phyloP scores from a whole-genome alignment of 139 green algal genomes.

The Edaphochlamys debaryana region DNA sequence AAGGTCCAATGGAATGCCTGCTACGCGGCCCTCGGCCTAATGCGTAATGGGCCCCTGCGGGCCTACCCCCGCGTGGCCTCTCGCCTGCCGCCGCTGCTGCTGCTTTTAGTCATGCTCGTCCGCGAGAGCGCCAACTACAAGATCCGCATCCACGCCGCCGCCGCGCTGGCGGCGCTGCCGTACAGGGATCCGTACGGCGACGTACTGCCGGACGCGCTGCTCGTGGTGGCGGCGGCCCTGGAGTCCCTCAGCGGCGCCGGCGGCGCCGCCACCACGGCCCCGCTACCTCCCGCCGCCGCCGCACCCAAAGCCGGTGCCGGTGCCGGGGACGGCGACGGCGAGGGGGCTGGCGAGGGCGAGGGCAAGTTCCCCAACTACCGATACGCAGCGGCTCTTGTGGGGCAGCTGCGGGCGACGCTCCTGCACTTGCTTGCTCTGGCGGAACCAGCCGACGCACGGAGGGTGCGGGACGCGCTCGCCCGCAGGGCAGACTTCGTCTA shows the following conservation, averaged over 20 bases:
- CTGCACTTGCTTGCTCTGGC: conserved; percentile 45
- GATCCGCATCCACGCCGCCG: conserved; percentile 71
- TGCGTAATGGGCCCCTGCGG: conserved; percentile 47
- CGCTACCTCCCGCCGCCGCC: too few species aligned
- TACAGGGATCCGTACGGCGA: conserved; percentile 48
- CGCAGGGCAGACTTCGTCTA: conserved; percentile 13
- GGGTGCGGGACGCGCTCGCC: conserved; percentile 16
- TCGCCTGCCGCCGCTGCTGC: conserved; percentile 45
- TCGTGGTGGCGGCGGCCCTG: conserved; percentile 55
- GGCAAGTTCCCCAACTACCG: conserved; percentile 42
- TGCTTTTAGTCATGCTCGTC: conserved; percentile 70
- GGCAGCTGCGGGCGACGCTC: conserved; percentile 40
- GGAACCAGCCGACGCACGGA: conserved; percentile 10
- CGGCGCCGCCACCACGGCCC: neutral
- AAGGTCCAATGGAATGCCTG: conserved; percentile 80
- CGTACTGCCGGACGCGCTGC: conserved; percentile 53
- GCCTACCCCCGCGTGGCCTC: neutral
- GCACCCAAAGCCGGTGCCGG: neutral
- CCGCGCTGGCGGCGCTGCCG: conserved; percentile 57
- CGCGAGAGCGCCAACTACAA: conserved; percentile 77
- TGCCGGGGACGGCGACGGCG: neutral
- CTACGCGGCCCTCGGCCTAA: conserved; percentile 49
- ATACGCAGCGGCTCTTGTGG: conserved; percentile 13
- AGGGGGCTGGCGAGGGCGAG: neutral
- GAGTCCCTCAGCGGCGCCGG: conserved; percentile 44